Percentiles rank a stretch among this genome's conserved stretches.
phyloP scores from a whole-genome alignment of 441 rosid genomes.

The Gossypium schwendimanii region DNA sequence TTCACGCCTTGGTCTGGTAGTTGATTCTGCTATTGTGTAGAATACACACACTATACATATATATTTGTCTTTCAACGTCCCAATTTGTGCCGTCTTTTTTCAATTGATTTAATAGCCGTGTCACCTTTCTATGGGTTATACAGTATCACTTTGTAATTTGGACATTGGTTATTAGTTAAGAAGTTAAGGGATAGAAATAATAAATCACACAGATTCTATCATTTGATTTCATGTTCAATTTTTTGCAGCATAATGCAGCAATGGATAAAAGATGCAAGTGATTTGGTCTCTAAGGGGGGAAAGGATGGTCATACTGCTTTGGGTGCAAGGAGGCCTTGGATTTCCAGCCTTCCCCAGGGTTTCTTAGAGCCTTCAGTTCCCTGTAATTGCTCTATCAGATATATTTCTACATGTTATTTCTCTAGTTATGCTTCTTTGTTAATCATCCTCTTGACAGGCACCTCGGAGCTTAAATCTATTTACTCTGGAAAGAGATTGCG shows the following conservation, averaged over 20 bases:
- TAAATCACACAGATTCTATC: not conserved
- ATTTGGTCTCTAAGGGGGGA: constrained; percentile 50
- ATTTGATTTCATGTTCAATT: constrained; percentile 13
- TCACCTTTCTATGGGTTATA: not conserved
- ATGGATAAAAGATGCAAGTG: constrained; percentile 51
- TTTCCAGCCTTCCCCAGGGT: constrained; percentile 29
- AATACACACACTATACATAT: not conserved
- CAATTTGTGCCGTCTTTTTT: not conserved
- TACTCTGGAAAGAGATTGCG: constrained; percentile 21
- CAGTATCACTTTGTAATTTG: not conserved
- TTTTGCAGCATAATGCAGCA: constrained; percentile 48
- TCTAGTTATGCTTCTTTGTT: constrained; percentile 11
- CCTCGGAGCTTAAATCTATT: constrained; percentile 38
- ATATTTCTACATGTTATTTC: constrained; percentile 1
- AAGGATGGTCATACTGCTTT: constrained; percentile 36
- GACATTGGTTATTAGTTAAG: not conserved
- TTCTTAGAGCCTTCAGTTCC: constrained; percentile 56
- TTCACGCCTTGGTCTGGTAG: not conserved
- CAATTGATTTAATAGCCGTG: not conserved
- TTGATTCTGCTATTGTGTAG: not conserved
- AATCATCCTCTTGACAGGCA: constrained; percentile 33
- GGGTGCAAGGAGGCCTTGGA: constrained; percentile 39
- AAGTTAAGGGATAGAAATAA: not conserved
- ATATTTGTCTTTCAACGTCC: not conserved
- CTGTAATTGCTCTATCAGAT: constrained; percentile 36